Evolutionary conservation across 2,329 filamentous ascomycete genomes (phyloP).

Genomic region (Rhynchosporium agropyri): DNA sequence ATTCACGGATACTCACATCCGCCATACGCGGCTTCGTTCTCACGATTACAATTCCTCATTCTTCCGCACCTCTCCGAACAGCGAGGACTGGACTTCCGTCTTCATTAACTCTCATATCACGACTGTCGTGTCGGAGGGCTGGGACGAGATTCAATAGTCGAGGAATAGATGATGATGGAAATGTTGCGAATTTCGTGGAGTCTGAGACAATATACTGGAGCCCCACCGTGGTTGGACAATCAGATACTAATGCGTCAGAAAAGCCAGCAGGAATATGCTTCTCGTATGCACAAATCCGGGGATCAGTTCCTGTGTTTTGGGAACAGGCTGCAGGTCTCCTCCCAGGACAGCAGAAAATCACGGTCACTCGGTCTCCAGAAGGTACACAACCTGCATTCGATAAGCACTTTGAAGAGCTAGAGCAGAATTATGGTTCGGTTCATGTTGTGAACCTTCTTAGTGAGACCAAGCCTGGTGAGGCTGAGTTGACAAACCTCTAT

Average conservation of each 20-base stretch:
- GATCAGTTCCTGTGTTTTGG: conserved; percentile 96
- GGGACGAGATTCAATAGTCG: conserved; percentile 97
- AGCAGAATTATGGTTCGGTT: conserved; percentile 83
- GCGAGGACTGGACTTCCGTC: conserved; percentile 74
- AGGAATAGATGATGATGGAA: conserved; percentile 95
- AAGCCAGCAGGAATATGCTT: conserved; percentile 67
- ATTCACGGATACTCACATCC: conserved; percentile 84
- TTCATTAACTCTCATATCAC: conserved; percentile 84
- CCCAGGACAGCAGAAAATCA: conserved; percentile 92
- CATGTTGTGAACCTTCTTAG: conserved; percentile 96
- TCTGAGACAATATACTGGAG: conserved; percentile 93
- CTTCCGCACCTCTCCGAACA: conserved; percentile 69
- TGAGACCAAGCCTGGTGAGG: conserved; percentile 81
- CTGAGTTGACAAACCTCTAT: conserved; percentile 80
- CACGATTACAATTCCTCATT: conserved; percentile 81
- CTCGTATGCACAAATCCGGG: conserved; percentile 90
- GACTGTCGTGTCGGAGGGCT: conserved; percentile 85
- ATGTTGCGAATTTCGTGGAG: conserved; percentile 99
- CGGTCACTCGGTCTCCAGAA: conserved; percentile 82
- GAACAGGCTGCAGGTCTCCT: conserved; percentile 87
- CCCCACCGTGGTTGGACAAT: conserved; percentile 51
- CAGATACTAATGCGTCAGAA: conserved; percentile 31
- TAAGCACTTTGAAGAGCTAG: conserved; percentile 88
- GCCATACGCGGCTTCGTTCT: conserved; percentile 92
- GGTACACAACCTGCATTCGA: conserved; percentile 94